Base-by-base conservation (phyloP, 2,329 filamentous ascomycete genomes). In the Ceratocystis colombiana region DNA sequence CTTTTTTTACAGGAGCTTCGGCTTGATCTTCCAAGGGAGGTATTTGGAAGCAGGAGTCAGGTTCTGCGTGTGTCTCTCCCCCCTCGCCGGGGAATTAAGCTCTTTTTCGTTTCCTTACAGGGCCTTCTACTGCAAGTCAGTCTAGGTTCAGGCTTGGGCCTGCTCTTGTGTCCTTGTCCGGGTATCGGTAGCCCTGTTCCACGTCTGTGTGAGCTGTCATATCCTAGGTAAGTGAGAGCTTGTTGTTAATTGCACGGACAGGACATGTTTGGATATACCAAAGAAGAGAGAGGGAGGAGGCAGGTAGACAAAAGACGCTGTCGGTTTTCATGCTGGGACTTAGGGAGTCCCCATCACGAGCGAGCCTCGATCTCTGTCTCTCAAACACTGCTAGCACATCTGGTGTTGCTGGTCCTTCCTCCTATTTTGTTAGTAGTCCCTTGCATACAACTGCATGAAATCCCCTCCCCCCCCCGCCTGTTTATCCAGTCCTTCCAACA, bases 401-500 rank as follows among this genome's bases (percentile, higher is more conserved):
- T 37, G 7, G n/a, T 57, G 10, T 30, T 22, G 10, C 17, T 57
- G 25, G 28, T 30, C 25, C 25, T 57, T 57, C 25, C 15, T 33
- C 28, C 30, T 30, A 1, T n/a, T 22, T 22, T 62, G 37, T 45
- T 62, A 46, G 17, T 50, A 50, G 53, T 57, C 53, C 53, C 53
- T 57, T 57, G 53, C 53, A 57, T 33, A 33, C 6, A 33, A 30
- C 25, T 57, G 53, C 53, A 57, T 57, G 25, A 57, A 57, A 37
- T 37, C 17, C n/a, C 5, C 28, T 20, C 15, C 28, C n/a, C 28
- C n/a, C 53, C 33, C 53, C 53, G 17, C 53, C 53, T 59, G 28
- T 59, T 33, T 59, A 37, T 59, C 53, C 53, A 59, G 53, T 59
- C 53, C 53, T 59, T 59, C 53, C 53, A 59, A 59, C 53, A 59